Conservation (phyloP, 495 filamentous ascomycete genomes). For the Penicillium herquei region DNA sequence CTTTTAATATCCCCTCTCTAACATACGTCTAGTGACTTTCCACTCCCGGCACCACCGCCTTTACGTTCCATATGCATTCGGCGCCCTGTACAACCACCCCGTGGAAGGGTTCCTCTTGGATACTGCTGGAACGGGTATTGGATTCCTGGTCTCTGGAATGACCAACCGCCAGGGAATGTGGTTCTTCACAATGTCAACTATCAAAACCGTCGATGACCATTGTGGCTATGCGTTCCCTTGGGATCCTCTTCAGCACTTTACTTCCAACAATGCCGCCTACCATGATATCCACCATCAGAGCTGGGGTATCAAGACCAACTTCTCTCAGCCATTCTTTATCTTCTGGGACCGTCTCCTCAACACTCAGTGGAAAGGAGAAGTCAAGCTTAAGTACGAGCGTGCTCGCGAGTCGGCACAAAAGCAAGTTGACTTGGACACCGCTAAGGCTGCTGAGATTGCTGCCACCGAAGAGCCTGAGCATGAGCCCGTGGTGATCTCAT, state of each 20-base stretch:
- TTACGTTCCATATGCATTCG: conserved; percentile 96
- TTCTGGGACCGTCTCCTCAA: conserved; percentile 51
- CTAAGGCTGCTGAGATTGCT: conserved; percentile 11
- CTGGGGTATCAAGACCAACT: conserved; percentile 84
- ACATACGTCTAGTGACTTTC: conserved; percentile 63
- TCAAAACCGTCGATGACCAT: conserved; percentile 98
- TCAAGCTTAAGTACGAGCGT: conserved; percentile 45
- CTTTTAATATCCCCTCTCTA: conserved; percentile 5
- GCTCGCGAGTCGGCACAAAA: conserved; percentile 42
- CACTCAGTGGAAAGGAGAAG: conserved; percentile 48
- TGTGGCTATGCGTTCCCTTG: conserved; percentile 94
- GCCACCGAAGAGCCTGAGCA: conserved; percentile 17
- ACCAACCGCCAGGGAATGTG: conserved; percentile 74
- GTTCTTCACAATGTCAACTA: conserved; percentile 79
- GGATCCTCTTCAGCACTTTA: conserved; percentile 89
- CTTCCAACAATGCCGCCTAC: conserved; percentile 89
- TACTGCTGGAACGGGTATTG: conserved; percentile 78
- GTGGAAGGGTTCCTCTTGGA: conserved; percentile 89
- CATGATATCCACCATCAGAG: conserved; percentile 99
- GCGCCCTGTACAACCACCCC: conserved; percentile 94
- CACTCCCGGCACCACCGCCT: conserved; percentile 94
- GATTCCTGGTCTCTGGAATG: conserved; percentile 75
- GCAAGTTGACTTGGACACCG: conserved; percentile 32
- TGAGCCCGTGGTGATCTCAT: conserved; percentile 27
- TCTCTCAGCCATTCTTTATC: conserved; percentile 52